These are phyloP conservation scores for Urostyla sp. DNA, from an alignment of 73 alveolate species.

Conservation along the genomic window DNA sequence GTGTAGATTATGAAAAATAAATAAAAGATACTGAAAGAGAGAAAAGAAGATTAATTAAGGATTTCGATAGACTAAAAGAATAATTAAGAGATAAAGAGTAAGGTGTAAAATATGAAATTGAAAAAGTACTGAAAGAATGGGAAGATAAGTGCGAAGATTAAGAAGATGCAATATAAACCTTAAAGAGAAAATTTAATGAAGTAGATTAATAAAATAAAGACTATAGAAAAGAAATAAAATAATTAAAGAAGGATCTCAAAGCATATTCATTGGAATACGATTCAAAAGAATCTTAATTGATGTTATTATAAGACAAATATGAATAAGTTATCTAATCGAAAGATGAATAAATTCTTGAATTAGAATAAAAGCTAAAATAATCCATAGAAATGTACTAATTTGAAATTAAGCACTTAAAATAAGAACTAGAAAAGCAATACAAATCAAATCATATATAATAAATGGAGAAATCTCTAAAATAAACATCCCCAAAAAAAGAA, in stretches of 20 bases:
- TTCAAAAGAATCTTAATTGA: constrained; percentile 5
- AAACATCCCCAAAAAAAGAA: background rate
- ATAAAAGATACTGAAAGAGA: constrained; percentile 28
- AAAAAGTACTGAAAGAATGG: constrained; percentile 42
- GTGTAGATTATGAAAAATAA: background rate
- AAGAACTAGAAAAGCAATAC: constrained; percentile 32
- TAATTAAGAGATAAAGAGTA: constrained; percentile 28
- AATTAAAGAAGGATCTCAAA: constrained; percentile 1
- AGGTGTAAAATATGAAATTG: constrained; percentile 38
- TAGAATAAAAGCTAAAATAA: background rate
- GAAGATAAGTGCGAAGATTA: constrained; percentile 27
- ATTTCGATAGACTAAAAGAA: constrained; percentile 3
- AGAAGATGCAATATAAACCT: background rate
- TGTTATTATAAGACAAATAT: constrained; percentile 7
- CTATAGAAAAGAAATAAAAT: background rate
- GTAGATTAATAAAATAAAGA: background rate
- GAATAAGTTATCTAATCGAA: background rate
- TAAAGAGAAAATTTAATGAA: constrained; percentile 5
- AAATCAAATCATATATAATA: constrained; percentile 25
- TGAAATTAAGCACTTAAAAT: constrained; percentile 36
- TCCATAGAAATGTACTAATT: background rate
- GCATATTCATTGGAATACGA: background rate
- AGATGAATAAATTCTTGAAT: background rate
- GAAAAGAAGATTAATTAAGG: background rate
- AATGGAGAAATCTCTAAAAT: background rate